These are phyloP conservation scores for Coelastrella sp. DNA, from an alignment of 139 green algal species.

Conservation along the genomic window DNA sequence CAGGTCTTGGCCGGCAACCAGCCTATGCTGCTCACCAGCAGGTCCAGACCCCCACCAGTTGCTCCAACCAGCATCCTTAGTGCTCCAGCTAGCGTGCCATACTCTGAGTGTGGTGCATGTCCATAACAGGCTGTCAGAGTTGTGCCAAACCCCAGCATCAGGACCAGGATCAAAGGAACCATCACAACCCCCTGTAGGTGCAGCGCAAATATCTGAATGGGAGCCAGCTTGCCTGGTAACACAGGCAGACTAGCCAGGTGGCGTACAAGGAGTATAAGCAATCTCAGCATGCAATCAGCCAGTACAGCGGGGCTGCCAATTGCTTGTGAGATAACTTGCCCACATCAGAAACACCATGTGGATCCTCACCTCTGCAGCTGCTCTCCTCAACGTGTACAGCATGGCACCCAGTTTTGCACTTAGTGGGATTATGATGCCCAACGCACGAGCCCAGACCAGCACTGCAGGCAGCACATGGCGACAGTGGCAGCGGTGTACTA, in stretches of 20 bases:
- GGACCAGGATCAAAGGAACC: neutral
- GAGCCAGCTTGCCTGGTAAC: too few species aligned
- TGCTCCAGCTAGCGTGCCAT: slow-evolving; percentile 10
- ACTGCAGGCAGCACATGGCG: neutral
- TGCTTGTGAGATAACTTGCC: too few species aligned
- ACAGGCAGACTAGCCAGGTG: too few species aligned
- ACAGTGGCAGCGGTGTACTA: too few species aligned
- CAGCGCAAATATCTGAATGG: too few species aligned
- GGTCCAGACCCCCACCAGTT: neutral
- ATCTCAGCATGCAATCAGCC: too few species aligned
- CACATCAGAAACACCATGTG: too few species aligned
- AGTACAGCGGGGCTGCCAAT: too few species aligned
- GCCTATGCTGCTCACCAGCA: neutral
- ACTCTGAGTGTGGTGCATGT: neutral
- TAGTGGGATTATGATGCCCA: neutral
- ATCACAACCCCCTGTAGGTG: neutral
- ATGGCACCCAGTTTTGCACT: neutral
- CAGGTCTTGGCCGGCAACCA: too few species aligned
- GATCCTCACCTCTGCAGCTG: slow-evolving; percentile 13
- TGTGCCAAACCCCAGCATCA: slow-evolving; percentile 26
- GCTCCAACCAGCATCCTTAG: neutral
- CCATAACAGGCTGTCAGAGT: neutral
- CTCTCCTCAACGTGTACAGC: slow-evolving; percentile 11
- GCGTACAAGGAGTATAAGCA: too few species aligned
- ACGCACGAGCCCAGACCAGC: slow-evolving; percentile 10